Evolutionary conservation across 1,139 yeast species (phyloP), one percentile per base, ranked within the genome.

Genomic region (Kluyveromyces sp.): DNA sequence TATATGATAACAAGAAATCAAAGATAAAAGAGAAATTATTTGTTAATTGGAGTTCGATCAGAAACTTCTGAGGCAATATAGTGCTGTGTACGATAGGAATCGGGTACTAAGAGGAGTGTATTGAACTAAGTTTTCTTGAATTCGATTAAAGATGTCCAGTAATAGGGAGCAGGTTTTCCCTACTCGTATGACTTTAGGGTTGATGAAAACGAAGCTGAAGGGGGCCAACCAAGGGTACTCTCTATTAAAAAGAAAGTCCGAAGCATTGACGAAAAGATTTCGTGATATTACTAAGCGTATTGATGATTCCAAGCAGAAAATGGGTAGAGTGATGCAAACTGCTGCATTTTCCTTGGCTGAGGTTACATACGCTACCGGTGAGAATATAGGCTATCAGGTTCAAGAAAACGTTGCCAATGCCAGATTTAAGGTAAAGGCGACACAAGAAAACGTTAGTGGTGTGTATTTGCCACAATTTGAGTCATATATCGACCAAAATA

Each of bases 141-240:
- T 7, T 7, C 15, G 4, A 33, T 80, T 34, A 47, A 49, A 39
- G 48, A 67, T 61, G 69, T 64, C 64, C 33, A 56, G 51, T 33
- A 57, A 72, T 59, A 82, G 94, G 74, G 94, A 84, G 63, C 88
- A 81, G 63, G 94, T 90, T 48, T 90, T 90, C 69, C 96, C 97
- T 39, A 90, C 97, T 42, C 89, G 97, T 69, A 89, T 90, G 97
- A 90, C 97, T 51, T 77, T 92, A 58, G 92, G 96, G 43, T 68
- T 87, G 53, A 92, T 92, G 98, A 92, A 92, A 73, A 78, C 85
- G 51, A 92, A 92, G 70, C 79, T 92, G 62, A 92, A 90, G 71
- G 98, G 98, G 42, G 98, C 98, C 3, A 92, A 88, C 62, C 96
- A 88, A 61, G 98, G 98, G 37, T 96, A 92, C 66, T 85, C 95